phyloP scores from a whole-genome alignment of 495 filamentous ascomycete genomes.

The Xylaria acuta region DNA sequence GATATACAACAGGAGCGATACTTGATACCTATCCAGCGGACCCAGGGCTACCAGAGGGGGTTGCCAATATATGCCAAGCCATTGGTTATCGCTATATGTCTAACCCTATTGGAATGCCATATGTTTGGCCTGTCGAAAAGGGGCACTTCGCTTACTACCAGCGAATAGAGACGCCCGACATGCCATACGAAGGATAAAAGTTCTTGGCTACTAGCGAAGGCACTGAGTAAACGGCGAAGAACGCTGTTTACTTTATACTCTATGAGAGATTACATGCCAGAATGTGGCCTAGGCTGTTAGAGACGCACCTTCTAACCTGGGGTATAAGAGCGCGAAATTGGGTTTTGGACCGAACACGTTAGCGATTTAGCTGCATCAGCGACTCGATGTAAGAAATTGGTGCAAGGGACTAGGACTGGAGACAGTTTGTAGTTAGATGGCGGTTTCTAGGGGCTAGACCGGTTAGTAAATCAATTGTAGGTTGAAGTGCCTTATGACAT shows the following conservation, averaged over 20 bases:
- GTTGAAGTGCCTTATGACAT: not conserved
- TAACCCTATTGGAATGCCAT: not conserved
- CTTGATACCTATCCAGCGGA: not conserved
- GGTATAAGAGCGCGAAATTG: not conserved
- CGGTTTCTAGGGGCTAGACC: not conserved
- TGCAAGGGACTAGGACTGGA: not conserved
- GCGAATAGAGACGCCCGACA: not conserved
- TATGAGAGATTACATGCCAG: not conserved
- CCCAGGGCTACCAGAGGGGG: not conserved
- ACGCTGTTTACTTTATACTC: not conserved
- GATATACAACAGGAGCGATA: conserved; percentile 1
- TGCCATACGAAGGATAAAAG: not conserved
- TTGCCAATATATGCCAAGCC: not conserved
- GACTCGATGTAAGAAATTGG: not conserved
- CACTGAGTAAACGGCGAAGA: not conserved
- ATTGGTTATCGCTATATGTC: conserved; percentile 13
- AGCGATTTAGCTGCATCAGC: not conserved
- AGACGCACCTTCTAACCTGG: not conserved
- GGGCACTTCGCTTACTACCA: not conserved
- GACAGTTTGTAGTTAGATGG: not conserved
- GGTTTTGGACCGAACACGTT: not conserved
- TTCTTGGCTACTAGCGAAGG: not conserved
- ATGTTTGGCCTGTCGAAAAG: not conserved
- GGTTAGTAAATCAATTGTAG: not conserved
- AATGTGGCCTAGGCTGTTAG: not conserved